phyloP scores from a whole-genome alignment of 2,329 filamentous ascomycete genomes.

The Teratosphaeria gauchensis region DNA sequence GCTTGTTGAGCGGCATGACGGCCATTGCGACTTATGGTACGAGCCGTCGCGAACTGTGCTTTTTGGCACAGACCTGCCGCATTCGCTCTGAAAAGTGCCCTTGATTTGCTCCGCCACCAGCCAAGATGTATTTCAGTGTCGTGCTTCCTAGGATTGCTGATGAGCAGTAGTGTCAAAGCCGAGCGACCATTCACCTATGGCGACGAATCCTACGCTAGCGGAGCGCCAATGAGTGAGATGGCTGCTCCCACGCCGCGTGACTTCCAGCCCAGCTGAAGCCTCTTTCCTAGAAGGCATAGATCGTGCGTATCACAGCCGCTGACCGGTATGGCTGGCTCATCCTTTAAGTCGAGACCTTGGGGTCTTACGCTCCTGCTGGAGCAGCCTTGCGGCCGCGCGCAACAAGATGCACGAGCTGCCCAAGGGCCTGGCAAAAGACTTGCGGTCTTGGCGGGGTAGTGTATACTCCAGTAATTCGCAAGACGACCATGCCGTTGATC shows the following conservation, averaged over 20 bases:
- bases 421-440: slow-evolving; percentile 18
- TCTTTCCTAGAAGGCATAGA: background rate
- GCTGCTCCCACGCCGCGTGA: background rate
- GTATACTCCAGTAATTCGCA: slow-evolving; percentile 2
- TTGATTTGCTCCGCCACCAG: too few species aligned
- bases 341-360: background rate
- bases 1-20: too few species aligned
- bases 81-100: too few species aligned
- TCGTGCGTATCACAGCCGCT: background rate
- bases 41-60: too few species aligned
- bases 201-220: background rate
- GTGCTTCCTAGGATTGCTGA: background rate
- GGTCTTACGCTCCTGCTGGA: background rate
- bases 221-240: too few species aligned
- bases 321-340: background rate
- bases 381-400: too few species aligned
- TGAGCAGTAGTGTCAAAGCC: background rate
- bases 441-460: slow-evolving; percentile 22
- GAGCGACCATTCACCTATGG: background rate
- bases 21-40: too few species aligned
- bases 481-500: slow-evolving; percentile 5
- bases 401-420: slow-evolving; percentile 23
- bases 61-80: too few species aligned
- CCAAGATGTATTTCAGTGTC: too few species aligned
- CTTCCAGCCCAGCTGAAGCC: background rate